Base-by-base conservation (phyloP, 306 rosid genomes). In the Benincasa hispida region DNA sequence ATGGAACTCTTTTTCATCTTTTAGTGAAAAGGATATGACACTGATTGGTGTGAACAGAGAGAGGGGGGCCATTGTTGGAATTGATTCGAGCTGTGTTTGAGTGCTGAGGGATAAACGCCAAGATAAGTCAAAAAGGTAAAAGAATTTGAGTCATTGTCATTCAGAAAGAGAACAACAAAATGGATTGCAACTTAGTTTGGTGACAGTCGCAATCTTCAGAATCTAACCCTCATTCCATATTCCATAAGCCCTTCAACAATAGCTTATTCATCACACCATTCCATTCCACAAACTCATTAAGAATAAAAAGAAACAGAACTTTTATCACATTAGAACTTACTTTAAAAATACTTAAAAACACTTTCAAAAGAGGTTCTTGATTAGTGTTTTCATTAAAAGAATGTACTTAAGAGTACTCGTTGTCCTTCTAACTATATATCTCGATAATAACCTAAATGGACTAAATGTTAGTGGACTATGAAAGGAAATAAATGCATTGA, bases 91-190 rank as follows among this genome's bases (percentile, higher is more conserved):
- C 19, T 70, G 6, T 14, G 10, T 81, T 69, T 81, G 55, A 53
- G 80, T 81, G 77, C 58, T 81, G 6, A 45, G 66, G 75, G 53
- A 83, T 79, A 60, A 79, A 72, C 56, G 42, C 63, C 56, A 78
- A 79, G 78, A 77, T 72, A 50, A 69, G 58, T 73, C 77, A 76
- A 77, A 77, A 47, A 73, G 86, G 69, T 77, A 54, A 18, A 69
- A 70, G 76, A 72, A 72, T 72, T 50, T 72, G 18, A 57, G 82
- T 83, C 84, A 28, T 27, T 68, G 45, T 80, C 82, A 59, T 59
- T 28, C 25, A 18, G 77, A 77, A 61, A 74, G 70, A 57, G 58
- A 55, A 67, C 42, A 54, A 54, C 48, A 59, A 50, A 58, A 59
- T 60, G 62, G 34, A 39, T 72, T 72, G 61, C 72, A 79, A 72